Evolutionary conservation across 306 rosid species (phyloP).

Genomic region (Adenanthera pavonina): DNA sequence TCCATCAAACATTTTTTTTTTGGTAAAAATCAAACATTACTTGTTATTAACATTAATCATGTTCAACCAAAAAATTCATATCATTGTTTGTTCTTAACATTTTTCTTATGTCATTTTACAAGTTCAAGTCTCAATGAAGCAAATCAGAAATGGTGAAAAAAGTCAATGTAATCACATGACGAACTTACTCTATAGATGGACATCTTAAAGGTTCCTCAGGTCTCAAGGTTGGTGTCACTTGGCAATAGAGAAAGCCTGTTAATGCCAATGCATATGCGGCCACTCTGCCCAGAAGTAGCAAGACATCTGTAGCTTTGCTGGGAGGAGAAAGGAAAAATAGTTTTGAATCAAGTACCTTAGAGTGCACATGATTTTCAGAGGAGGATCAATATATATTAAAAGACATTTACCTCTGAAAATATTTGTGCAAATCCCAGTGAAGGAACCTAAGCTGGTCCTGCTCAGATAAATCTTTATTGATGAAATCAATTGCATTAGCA

Average conservation of each 20-base stretch:
- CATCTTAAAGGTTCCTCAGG: conserved; percentile 51
- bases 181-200: conserved; percentile 69
- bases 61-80: conserved; percentile 5
- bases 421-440: conserved; percentile 95
- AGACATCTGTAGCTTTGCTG: conserved; percentile 88
- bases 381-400: conserved; percentile 22
- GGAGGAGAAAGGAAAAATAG: conserved; percentile 39
- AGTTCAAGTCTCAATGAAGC: neutral
- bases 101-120: conserved; percentile 20
- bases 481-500: conserved; percentile 80
- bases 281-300: conserved; percentile 74
- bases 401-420: conserved; percentile 54
- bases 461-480: conserved; percentile 70
- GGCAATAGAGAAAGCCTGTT: conserved; percentile 84
- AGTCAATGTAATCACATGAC: conserved; percentile 27
- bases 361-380: neutral
- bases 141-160: conserved; percentile 4
- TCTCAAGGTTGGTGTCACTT: conserved; percentile 60
- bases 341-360: conserved; percentile 51
- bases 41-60: conserved; percentile 5
- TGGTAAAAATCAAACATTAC: conserved; percentile 1
- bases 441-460: conserved; percentile 80
- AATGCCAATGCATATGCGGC: conserved; percentile 75
- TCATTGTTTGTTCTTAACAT: conserved; percentile 6
- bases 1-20: conserved; percentile 22